Evolutionary conservation across 108 stramenopile species (phyloP).

Genomic region (Chaetoceros tenuissimus): DNA sequence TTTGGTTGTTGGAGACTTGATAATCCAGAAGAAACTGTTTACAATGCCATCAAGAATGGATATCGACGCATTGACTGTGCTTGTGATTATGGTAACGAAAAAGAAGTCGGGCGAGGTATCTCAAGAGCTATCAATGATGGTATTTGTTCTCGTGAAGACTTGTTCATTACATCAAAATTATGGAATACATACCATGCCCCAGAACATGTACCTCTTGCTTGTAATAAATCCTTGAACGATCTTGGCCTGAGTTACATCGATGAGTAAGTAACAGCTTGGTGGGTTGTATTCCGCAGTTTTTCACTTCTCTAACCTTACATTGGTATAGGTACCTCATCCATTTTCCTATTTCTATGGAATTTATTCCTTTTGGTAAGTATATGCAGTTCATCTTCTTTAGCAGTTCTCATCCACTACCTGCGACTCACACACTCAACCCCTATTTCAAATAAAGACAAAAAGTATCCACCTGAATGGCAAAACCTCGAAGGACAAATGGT

Average conservation of each 20-base stretch:
- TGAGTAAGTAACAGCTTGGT: too few species aligned
- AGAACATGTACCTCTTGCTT: constrained; percentile 78
- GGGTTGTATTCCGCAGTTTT: too few species aligned
- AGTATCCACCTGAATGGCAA: constrained; percentile 93
- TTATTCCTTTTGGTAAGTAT: constrained; percentile 80
- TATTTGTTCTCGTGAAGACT: constrained; percentile 56
- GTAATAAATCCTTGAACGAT: constrained; percentile 56
- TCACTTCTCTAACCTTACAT: too few species aligned
- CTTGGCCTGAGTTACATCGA: constrained; percentile 84
- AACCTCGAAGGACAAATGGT: constrained; percentile 81
- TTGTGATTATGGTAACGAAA: constrained; percentile 94
- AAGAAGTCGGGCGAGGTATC: constrained; percentile 82
- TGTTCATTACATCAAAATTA: constrained; percentile 86
- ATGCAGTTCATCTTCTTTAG: too few species aligned
- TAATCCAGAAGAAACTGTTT: constrained; percentile 48
- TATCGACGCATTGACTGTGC: constrained; percentile 90
- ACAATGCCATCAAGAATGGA: constrained; percentile 71
- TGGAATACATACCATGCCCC: constrained; percentile 93
- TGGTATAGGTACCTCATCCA: too few species aligned
- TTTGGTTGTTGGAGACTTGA: constrained; percentile 87
- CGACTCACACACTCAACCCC: too few species aligned
- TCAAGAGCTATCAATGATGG: constrained; percentile 64
- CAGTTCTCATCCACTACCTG: too few species aligned
- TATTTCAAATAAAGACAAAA: too few species aligned
- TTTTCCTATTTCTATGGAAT: constrained; percentile 91